These are phyloP conservation scores for Fagopyrum esculentum DNA, from an alignment of 148 eudicot species.

Conservation along the genomic window DNA sequence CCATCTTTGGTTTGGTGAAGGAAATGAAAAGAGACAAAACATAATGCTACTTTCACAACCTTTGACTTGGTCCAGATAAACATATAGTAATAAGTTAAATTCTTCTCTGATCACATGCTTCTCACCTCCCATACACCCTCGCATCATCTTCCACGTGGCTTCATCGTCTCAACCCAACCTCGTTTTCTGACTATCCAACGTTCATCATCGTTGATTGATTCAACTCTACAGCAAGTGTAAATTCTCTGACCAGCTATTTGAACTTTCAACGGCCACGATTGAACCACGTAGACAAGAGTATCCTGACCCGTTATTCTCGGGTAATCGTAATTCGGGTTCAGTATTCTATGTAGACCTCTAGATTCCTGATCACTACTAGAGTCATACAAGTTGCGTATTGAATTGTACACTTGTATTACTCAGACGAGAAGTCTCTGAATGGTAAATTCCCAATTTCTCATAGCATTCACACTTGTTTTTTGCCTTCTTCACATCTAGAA, in stretches of 20 bases:
- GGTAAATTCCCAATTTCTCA: not conserved
- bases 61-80: not conserved
- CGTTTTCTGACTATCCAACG: not conserved
- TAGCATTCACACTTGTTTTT: not conserved
- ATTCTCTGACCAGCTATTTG: not conserved
- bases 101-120: not conserved
- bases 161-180: not conserved
- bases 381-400: not conserved
- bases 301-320: not conserved
- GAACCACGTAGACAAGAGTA: not conserved
- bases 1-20: not conserved
- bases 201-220: no score
- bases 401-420: not conserved
- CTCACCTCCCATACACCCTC: constrained; percentile 1
- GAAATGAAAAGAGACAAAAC: not conserved
- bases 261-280: constrained; percentile 3
- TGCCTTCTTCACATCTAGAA: not conserved
- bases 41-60: not conserved
- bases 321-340: no score
- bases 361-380: not conserved
- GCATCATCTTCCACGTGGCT: not conserved
- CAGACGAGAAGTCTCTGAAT: not conserved
- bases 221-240: not conserved
- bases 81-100: not conserved
- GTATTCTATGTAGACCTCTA: not conserved